A percentile compares a stretch with the other conserved stretches of the same genome.
Conservation (phyloP, 768 basidiomycete species). For the Sporobolomyces pararoseus region DNA sequence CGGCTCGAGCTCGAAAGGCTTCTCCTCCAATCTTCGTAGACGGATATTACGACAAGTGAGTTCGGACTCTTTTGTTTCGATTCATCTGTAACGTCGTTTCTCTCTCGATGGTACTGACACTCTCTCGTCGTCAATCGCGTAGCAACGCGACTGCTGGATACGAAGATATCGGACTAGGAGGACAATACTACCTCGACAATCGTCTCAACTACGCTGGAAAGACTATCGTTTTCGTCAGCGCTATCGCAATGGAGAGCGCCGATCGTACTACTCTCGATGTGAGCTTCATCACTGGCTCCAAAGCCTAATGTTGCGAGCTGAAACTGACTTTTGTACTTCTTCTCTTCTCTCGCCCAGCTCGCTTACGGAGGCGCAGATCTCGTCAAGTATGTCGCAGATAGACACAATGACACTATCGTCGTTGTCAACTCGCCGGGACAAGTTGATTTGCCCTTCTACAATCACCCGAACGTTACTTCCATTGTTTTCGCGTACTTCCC, state of each 20-base stretch:
- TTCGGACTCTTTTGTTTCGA: not conserved
- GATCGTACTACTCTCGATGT: slow-evolving; percentile 39
- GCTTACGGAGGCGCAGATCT: slow-evolving; percentile 43
- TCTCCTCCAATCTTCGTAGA: slow-evolving; percentile 19
- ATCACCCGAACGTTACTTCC: slow-evolving; percentile 44
- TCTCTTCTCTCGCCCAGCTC: not conserved
- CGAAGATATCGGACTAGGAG: slow-evolving; percentile 14
- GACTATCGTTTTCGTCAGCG: slow-evolving; percentile 38
- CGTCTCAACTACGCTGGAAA: slow-evolving; percentile 20
- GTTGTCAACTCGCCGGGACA: slow-evolving; percentile 49
- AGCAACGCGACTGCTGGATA: slow-evolving; percentile 23
- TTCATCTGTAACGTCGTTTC: too few species aligned
- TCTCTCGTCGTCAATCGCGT: too few species aligned
- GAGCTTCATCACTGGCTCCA: not conserved
- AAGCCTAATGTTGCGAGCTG: not conserved
- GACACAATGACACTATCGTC: slow-evolving; percentile 44
- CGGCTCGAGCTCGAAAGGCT: slow-evolving; percentile 42
- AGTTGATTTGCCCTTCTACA: slow-evolving; percentile 54
- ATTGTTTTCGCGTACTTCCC: slow-evolving; percentile 27
- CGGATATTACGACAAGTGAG: slow-evolving; percentile 22
- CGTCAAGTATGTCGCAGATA: slow-evolving; percentile 43
- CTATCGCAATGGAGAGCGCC: slow-evolving; percentile 37
- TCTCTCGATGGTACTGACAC: not conserved
- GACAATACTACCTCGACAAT: slow-evolving; percentile 25
- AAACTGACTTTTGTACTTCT: not conserved